A percentile compares a stretch with the other conserved stretches of the same genome.
Conservation (phyloP, 805 yeast species). For the Wickerhamiella slavikovae region DNA sequence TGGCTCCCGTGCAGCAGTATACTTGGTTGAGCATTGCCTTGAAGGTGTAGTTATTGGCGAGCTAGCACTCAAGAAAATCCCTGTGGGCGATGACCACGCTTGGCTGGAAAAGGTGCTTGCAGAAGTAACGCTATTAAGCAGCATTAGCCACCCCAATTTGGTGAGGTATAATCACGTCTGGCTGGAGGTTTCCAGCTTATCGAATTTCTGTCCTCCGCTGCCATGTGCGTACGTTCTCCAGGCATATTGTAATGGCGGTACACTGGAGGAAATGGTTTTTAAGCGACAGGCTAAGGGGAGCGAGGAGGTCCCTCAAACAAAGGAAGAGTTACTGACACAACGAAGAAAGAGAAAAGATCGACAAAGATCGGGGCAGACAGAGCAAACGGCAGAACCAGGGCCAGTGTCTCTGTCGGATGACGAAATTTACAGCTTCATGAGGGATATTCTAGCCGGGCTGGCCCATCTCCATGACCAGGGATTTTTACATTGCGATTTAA, state of each 20-base stretch:
- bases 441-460: slow-evolving; percentile 51
- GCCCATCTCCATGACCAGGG: slow-evolving; percentile 51
- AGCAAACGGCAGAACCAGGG: too few relatives aligned
- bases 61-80: slow-evolving; percentile 70
- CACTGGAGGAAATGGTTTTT: slow-evolving; percentile 45
- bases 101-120: slow-evolving; percentile 49
- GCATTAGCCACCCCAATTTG: slow-evolving; percentile 34
- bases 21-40: slow-evolving; percentile 62
- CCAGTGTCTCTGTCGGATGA: slow-evolving; percentile 23
- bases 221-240: slow-evolving; percentile 68
- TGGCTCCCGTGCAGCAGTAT: slow-evolving; percentile 74
- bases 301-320: background rate
- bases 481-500: slow-evolving; percentile 71
- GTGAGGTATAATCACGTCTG: slow-evolving; percentile 82
- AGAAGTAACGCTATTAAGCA: slow-evolving; percentile 51
- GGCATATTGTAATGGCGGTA: slow-evolving; percentile 81
- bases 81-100: slow-evolving; percentile 57
- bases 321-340: too few relatives aligned
- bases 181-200: slow-evolving; percentile 46
- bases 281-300: slow-evolving; percentile 6
- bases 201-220: slow-evolving; percentile 33
- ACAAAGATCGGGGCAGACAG: background rate
- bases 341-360: background rate
- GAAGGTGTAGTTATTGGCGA: slow-evolving; percentile 52
- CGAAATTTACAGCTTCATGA: slow-evolving; percentile 50